A percentile compares a stretch with the other conserved stretches of the same genome.
These are phyloP conservation scores for Pleurotus salmoneostramineus DNA, from an alignment of 768 basidiomycete species.

Conservation along the genomic window DNA sequence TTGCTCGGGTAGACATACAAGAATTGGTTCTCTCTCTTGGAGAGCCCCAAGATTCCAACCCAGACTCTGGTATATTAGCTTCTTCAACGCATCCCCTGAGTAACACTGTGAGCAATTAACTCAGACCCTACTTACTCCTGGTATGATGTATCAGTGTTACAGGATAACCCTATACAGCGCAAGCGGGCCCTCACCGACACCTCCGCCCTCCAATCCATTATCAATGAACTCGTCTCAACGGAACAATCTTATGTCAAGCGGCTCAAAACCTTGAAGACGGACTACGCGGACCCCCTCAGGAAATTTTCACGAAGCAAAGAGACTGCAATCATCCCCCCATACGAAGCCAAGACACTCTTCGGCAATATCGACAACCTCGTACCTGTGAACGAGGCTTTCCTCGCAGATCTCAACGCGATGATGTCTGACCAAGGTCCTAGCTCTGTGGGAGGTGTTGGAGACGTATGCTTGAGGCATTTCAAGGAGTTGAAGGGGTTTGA, in stretches of 20 bases:
- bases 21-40: slow-evolving; percentile 78
- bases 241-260: slow-evolving; percentile 88
- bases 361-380: slow-evolving; percentile 90
- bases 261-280: slow-evolving; percentile 75
- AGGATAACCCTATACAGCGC: slow-evolving; percentile 40
- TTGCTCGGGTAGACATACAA: slow-evolving; percentile 55
- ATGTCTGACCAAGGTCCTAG: slow-evolving; percentile 52
- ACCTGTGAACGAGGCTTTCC: slow-evolving; percentile 85
- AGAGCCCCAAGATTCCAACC: slow-evolving; percentile 51
- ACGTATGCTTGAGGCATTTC: slow-evolving; percentile 85
- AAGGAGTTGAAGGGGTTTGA: slow-evolving; percentile 83
- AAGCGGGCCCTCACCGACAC: slow-evolving; percentile 55
- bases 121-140: neutral
- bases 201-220: slow-evolving; percentile 64
- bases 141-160: neutral
- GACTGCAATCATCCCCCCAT: slow-evolving; percentile 82
- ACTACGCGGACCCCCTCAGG: slow-evolving; percentile 90
- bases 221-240: slow-evolving; percentile 85
- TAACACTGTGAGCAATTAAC: slow-evolving; percentile 15
- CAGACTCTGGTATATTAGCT: slow-evolving; percentile 45
- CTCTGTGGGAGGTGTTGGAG: slow-evolving; percentile 68
- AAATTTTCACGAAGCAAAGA: slow-evolving; percentile 80
- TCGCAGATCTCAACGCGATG: slow-evolving; percentile 81
- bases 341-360: slow-evolving; percentile 91
- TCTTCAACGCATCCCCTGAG: slow-evolving; percentile 33